A percentile compares a stretch with the other conserved stretches of the same genome.
Evolutionary conservation across 2,329 filamentous ascomycete species (phyloP).

Genomic region (Ceratocystis destructans): DNA sequence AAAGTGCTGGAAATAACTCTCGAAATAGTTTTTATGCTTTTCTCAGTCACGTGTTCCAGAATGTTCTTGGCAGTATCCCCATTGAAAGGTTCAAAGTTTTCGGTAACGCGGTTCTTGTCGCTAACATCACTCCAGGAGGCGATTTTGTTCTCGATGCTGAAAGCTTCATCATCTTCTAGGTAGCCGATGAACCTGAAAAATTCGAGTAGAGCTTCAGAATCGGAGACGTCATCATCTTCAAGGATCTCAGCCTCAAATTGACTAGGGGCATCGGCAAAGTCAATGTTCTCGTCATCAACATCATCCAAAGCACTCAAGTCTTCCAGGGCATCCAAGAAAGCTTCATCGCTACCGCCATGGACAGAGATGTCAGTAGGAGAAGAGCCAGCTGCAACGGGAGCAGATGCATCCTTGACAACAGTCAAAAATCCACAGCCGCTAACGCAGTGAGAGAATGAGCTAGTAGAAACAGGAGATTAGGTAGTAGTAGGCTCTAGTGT

Average conservation of each 20-base stretch:
- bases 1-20: not conserved
- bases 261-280: not conserved
- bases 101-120: too few relatives aligned
- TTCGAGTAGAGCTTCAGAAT: not conserved
- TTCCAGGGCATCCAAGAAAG: too few relatives aligned
- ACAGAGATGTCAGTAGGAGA: too few relatives aligned
- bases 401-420: conserved; percentile 6
- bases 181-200: too few relatives aligned
- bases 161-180: not conserved
- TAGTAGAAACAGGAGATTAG: not conserved
- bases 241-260: not conserved
- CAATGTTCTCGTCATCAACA: not conserved
- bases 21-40: not conserved
- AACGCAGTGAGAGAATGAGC: not conserved
- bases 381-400: not conserved
- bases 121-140: too few relatives aligned
- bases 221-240: not conserved
- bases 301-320: not conserved
- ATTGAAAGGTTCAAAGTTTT: too few relatives aligned
- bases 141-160: too few relatives aligned
- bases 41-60: too few relatives aligned
- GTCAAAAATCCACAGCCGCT: not conserved
- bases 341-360: too few relatives aligned
- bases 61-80: rapidly evolving
- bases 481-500: not conserved